phyloP scores from a whole-genome alignment of 306 rosid genomes.

The Rubus idaeus region DNA sequence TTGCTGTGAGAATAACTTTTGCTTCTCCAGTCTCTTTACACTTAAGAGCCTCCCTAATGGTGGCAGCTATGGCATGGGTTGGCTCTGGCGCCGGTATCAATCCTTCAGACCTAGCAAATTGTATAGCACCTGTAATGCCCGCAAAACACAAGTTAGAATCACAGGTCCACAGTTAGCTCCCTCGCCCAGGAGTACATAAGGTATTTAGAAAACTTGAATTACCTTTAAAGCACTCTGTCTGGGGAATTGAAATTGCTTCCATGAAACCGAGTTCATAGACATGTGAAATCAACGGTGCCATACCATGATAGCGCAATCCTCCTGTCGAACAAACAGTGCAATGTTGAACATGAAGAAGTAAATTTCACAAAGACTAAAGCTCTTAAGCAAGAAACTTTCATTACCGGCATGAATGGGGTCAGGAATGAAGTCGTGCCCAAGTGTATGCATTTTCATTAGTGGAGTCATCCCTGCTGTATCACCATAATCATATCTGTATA shows the following conservation, averaged over 20 bases:
- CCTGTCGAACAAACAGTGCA: slow-evolving; percentile 40
- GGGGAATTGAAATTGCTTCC: slow-evolving; percentile 96
- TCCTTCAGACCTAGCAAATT: slow-evolving; percentile 89
- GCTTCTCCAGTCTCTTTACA: slow-evolving; percentile 80
- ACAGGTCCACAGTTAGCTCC: not conserved
- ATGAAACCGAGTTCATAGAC: slow-evolving; percentile 71
- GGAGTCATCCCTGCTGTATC: slow-evolving; percentile 96
- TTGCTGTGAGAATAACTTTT: slow-evolving; percentile 87
- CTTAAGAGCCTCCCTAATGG: slow-evolving; percentile 78
- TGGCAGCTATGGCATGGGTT: slow-evolving; percentile 89
- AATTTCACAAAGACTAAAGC: not conserved
- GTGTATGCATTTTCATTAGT: slow-evolving; percentile 95
- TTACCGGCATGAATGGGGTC: slow-evolving; percentile 98
- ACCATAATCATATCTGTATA: slow-evolving; percentile 78
- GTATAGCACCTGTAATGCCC: slow-evolving; percentile 64
- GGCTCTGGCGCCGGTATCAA: slow-evolving; percentile 96
- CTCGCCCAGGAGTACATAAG: not conserved
- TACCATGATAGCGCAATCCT: slow-evolving; percentile 96
- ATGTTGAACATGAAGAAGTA: slow-evolving; percentile 11
- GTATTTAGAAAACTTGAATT: not conserved
- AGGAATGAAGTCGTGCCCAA: slow-evolving; percentile 87
- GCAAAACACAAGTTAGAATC: slow-evolving; percentile 8
- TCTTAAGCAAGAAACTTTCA: not conserved
- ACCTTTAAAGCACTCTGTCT: slow-evolving; percentile 85
- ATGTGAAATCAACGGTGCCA: slow-evolving; percentile 95